phyloP scores from a whole-genome alignment of 345 rosid genomes.

The Citrus unshiu region DNA sequence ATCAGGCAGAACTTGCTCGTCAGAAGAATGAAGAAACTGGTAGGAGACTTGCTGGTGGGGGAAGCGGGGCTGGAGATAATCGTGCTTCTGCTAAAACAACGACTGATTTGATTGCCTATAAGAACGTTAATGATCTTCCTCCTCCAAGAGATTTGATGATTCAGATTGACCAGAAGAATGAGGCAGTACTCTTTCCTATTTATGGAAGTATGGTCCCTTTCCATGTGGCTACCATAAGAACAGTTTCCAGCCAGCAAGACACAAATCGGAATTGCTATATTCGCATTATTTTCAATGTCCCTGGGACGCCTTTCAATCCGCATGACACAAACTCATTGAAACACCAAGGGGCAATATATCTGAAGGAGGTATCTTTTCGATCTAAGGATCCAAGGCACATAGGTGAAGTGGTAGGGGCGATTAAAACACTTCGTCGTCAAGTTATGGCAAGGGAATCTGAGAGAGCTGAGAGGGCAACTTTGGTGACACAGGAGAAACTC shows the following conservation, averaged over 20 bases:
- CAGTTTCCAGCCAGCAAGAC: constrained; percentile 89
- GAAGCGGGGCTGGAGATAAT: constrained; percentile 52
- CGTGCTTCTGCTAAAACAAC: constrained; percentile 54
- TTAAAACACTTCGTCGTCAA: constrained; percentile 76
- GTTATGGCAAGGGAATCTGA: constrained; percentile 87
- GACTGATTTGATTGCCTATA: constrained; percentile 77
- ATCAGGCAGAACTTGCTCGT: constrained; percentile 96
- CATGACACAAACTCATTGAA: constrained; percentile 69
- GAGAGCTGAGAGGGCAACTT: constrained; percentile 86
- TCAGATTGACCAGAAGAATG: constrained; percentile 84
- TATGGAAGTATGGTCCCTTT: constrained; percentile 90
- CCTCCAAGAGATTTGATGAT: constrained; percentile 73
- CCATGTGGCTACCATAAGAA: constrained; percentile 86
- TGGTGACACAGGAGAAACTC: constrained; percentile 86
- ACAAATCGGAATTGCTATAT: constrained; percentile 76
- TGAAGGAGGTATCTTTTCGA: constrained; percentile 85
- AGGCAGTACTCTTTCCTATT: constrained; percentile 80
- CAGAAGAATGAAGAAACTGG: constrained; percentile 98
- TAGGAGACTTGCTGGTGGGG: constrained; percentile 86
- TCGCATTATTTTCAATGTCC: constrained; percentile 76
- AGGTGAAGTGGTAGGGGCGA: constrained; percentile 77
- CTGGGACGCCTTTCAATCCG: constrained; percentile 82
- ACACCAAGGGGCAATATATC: constrained; percentile 67
- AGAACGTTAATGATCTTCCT: constrained; percentile 79
- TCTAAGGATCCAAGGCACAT: constrained; percentile 91